Evolutionary conservation across 1,284 basidiomycete species (phyloP).

Genomic region (Rugiboletus extremiorientalis): DNA sequence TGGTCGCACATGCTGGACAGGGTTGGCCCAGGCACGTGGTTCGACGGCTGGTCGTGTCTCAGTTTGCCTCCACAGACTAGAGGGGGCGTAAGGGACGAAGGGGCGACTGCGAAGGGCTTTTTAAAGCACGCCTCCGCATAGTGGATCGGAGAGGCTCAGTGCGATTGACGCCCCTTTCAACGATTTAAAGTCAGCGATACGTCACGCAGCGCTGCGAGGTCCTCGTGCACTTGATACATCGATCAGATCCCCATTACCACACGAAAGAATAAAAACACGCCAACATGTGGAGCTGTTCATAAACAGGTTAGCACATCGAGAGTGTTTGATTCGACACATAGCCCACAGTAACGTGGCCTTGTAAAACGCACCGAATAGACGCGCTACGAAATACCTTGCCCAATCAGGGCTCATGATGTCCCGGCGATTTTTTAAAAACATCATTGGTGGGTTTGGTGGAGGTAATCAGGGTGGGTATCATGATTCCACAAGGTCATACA

Average conservation of each 20-base stretch:
- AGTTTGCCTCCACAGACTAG: not conserved
- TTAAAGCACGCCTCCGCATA: constrained; percentile 3
- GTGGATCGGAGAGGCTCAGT: not conserved
- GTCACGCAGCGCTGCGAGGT: not conserved
- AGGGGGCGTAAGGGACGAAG: not conserved
- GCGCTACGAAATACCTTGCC: not conserved
- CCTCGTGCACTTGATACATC: not conserved
- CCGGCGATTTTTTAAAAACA: not conserved
- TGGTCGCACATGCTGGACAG: constrained; percentile 6
- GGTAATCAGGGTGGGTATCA: not conserved
- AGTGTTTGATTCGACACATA: not conserved
- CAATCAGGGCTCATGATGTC: not conserved
- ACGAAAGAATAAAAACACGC: not conserved
- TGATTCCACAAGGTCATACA: not conserved
- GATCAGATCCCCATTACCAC: not conserved
- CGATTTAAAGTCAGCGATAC: not conserved
- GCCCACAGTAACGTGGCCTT: not conserved
- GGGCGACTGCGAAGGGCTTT: not conserved
- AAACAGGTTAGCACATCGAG: not conserved
- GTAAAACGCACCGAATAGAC: not conserved
- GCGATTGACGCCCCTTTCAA: not conserved
- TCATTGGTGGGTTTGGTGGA: not conserved
- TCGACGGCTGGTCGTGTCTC: not conserved
- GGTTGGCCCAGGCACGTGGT: not conserved
- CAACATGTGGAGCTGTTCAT: not conserved